Percentiles rank a stretch among this genome's conserved stretches.
These are phyloP conservation scores for Talaromyces stipitatus DNA, from an alignment of 495 filamentous ascomycete genomes.

Conservation along the genomic window DNA sequence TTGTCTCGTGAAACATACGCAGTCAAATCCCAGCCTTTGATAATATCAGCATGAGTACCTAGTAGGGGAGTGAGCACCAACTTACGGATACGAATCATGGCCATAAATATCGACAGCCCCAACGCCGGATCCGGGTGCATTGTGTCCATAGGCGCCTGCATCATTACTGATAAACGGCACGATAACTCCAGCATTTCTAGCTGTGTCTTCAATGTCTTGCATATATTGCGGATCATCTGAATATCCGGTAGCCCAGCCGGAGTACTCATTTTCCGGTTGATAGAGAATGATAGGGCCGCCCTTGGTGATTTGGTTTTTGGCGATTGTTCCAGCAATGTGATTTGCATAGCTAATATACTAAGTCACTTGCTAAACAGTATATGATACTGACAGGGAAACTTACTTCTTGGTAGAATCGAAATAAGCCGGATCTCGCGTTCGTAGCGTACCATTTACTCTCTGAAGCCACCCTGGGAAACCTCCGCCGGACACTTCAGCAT, in stretches of 20 bases:
- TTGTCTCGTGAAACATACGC: slow-evolving; percentile 17
- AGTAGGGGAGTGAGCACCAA: background rate
- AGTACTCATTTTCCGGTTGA: slow-evolving; percentile 78
- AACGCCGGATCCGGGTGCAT: slow-evolving; percentile 55
- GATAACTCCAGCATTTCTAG: slow-evolving; percentile 58
- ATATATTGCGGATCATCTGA: slow-evolving; percentile 57
- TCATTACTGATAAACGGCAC: slow-evolving; percentile 76
- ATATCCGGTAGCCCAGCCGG: slow-evolving; percentile 28
- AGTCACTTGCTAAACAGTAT: background rate
- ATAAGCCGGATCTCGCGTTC: slow-evolving; percentile 52
- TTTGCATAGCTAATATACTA: slow-evolving; percentile 28
- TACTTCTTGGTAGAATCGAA: slow-evolving; percentile 58
- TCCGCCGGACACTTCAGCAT: slow-evolving; percentile 58
- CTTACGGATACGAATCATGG: slow-evolving; percentile 60
- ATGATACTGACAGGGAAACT: background rate
- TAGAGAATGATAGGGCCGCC: slow-evolving; percentile 70
- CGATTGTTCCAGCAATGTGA: slow-evolving; percentile 54
- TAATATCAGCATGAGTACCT: background rate
- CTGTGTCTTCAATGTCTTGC: slow-evolving; percentile 60
- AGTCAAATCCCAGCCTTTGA: slow-evolving; percentile 50
- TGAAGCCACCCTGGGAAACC: slow-evolving; percentile 63
- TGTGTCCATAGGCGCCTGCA: slow-evolving; percentile 47
- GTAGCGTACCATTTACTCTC: slow-evolving; percentile 51
- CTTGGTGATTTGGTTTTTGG: slow-evolving; percentile 69
- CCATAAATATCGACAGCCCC: slow-evolving; percentile 74